Base-by-base conservation (phyloP, 2,329 filamentous ascomycete genomes). In the Fusarium lyarnte region DNA sequence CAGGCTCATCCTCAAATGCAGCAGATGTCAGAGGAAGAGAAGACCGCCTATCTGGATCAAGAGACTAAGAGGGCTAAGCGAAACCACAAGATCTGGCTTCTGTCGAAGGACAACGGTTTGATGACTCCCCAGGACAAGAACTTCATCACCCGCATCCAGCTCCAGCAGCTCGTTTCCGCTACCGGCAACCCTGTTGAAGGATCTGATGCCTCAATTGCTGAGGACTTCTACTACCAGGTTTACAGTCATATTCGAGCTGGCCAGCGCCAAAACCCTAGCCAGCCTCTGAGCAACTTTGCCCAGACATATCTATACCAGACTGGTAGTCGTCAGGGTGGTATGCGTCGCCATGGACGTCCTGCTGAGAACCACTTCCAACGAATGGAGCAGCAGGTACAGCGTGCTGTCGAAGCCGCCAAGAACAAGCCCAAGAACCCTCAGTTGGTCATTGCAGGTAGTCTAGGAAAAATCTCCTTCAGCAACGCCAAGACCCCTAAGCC, bases 91-190 rank as follows among this genome's bases (percentile, higher is more conserved):
- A 98, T 99, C 70, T 95, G 95, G 84, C 86, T 97, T 45, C 85
- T 98, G 58, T 97, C 94, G 29, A 94, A 94, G 83, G 94, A 97
- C 77, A 99, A 99, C 78, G 96, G 96, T 29, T 84, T 99, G 69
- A 99, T 99, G 96, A 99, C 96, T 8, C 96, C 96, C 1, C 95
- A 98, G 79, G 96, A 99, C 83, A 99, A 99, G 87, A 99, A 98
- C 81, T 99, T 98, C 83, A 97, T 99, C 74, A 98, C 96, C 9
- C 91, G 96, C 23, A 99, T 99, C 73, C 96, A 99, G 81, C 87
- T 99, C 58, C 96, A 99, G 83, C 96, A 99, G 80, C 88, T 99
- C 39, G 94, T 99, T 59, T 91, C 95, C 16, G 95, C 96, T 13
- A 97, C 94, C 29, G 95, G 95, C 14, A 96, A 94, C 77, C 89